Base-by-base conservation (phyloP, 768 basidiomycete genomes). In the Auricularia heimuer region DNA sequence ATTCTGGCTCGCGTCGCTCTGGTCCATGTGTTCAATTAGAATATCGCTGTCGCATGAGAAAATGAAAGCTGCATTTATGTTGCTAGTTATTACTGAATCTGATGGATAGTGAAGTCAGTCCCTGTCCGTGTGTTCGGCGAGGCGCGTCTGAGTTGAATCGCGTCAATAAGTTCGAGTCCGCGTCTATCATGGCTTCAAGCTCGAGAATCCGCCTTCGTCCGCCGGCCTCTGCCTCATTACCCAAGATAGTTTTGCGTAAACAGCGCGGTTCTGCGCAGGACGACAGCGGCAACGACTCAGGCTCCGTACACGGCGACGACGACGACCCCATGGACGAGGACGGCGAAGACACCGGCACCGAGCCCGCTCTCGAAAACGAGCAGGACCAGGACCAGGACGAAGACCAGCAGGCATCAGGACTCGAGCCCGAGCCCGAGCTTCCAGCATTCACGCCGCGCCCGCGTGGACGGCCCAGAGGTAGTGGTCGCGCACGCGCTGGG, bases 391-490 rank as follows among this genome's bases (percentile, higher is more conserved):
- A 63, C 69, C 61, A 73, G 70, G 34, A 71, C 18, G 67, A 65
- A n/a, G 67, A 69, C 62, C 65, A 29, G 29, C 29, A 29, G 29
- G 29, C 29, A 29, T 29, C 64, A 29, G 71, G 72, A 33, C 68
- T 67, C 63, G 73, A 69, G 60, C 66, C 74, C 34, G 71, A 71
- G 3, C 71, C 73, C 47, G 63, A 58, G 3, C 39, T 67, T 24
- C 67, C 68, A 11, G 60, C 61, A n/a, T 63, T 62, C 33, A 35
- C 42, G n/a, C 56, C 56, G 24, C 70, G 78, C 34, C 65, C 77
- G 64, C 68, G 81, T 66, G 74, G 76, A 60, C 69, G 76, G 65
- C 75, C 82, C 54, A 68, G 77, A 66, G 74, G 77, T 54, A 73
- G 80, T 51, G 74, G 75, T 1, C 76, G 80, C 67, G 67, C 75